Evolutionary conservation across 2,329 filamentous ascomycete genomes (phyloP).

Genomic region (Aspergillus unguis): DNA sequence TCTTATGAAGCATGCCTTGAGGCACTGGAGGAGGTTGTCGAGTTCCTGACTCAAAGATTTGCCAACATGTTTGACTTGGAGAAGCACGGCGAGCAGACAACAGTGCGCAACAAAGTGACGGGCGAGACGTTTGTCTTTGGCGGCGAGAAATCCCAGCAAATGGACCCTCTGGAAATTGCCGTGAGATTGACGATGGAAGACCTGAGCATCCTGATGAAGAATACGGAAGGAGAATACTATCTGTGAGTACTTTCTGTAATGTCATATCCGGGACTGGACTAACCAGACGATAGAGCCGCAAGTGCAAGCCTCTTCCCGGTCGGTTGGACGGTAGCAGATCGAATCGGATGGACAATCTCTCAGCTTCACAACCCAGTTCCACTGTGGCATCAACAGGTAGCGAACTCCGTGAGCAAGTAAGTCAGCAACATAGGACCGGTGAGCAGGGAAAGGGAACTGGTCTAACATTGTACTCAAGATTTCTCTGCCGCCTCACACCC

Average conservation of each 20-base stretch:
- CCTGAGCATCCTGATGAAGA: constrained; percentile 48
- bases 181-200: constrained; percentile 53
- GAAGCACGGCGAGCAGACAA: constrained; percentile 24
- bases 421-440: constrained; percentile 1
- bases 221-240: constrained; percentile 47
- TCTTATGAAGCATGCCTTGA: constrained; percentile 48
- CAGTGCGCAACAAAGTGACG: constrained; percentile 44
- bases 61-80: constrained; percentile 43
- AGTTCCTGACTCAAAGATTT: constrained; percentile 45
- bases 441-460: background rate
- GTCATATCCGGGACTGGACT: background rate
- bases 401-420: constrained; percentile 44
- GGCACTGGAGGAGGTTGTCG: constrained; percentile 44
- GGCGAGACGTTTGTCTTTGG: constrained; percentile 44
- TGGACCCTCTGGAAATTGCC: constrained; percentile 49
- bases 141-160: constrained; percentile 26
- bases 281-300: constrained; percentile 37
- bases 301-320: constrained; percentile 54
- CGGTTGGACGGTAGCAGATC: constrained; percentile 49
- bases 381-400: constrained; percentile 49
- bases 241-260: constrained; percentile 34
- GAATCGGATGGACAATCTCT: constrained; percentile 50
- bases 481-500: constrained; percentile 46
- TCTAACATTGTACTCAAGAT: constrained; percentile 29
- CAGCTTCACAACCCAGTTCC: constrained; percentile 48